A percentile compares a stretch with the other conserved stretches of the same genome.
These are phyloP conservation scores for Kuraishia molischiana DNA, from an alignment of 805 yeast species.

Conservation along the genomic window DNA sequence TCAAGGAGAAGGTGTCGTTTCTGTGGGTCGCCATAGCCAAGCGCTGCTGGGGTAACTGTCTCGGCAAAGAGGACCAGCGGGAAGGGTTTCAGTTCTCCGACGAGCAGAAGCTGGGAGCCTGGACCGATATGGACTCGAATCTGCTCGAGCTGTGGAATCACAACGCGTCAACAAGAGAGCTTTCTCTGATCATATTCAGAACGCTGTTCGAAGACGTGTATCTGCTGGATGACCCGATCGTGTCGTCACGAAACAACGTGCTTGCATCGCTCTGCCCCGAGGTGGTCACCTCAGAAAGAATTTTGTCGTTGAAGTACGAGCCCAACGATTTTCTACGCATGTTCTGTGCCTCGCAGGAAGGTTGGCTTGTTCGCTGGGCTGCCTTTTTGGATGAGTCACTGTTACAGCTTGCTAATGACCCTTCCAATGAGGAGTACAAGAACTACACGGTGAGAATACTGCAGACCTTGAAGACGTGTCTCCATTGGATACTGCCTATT, in stretches of 20 bases:
- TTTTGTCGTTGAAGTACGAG: conserved; percentile 55
- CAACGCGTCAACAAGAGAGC: conserved; percentile 56
- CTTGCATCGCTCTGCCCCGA: conserved; percentile 79
- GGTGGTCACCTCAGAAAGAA: conserved; percentile 61
- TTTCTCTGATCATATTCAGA: conserved; percentile 68
- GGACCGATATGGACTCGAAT: conserved; percentile 82
- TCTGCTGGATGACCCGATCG: conserved; percentile 84
- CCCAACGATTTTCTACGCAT: conserved; percentile 50
- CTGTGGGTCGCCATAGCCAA: conserved; percentile 91
- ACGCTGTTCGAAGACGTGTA: conserved; percentile 91
- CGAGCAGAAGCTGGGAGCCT: conserved; percentile 52
- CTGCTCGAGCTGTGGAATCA: conserved; percentile 67
- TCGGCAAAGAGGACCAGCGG: conserved; percentile 14
- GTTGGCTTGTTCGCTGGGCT: conserved; percentile 86
- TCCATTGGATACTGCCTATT: conserved; percentile 83
- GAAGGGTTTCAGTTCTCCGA: conserved; percentile 20
- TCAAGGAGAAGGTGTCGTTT: conserved; percentile 82
- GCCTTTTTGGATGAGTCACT: conserved; percentile 37
- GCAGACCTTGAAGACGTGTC: conserved; percentile 78
- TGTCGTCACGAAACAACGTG: conserved; percentile 67
- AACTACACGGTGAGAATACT: conserved; percentile 56
- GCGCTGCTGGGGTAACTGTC: conserved; percentile 76
- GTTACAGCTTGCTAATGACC: conserved; percentile 20
- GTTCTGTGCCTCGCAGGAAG: conserved; percentile 64
- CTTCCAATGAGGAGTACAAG: conserved; percentile 16